Percentiles rank a stretch among this genome's conserved stretches.
Evolutionary conservation across 768 basidiomycete species (phyloP).

Genomic region (Leccinum fibrillosum): DNA sequence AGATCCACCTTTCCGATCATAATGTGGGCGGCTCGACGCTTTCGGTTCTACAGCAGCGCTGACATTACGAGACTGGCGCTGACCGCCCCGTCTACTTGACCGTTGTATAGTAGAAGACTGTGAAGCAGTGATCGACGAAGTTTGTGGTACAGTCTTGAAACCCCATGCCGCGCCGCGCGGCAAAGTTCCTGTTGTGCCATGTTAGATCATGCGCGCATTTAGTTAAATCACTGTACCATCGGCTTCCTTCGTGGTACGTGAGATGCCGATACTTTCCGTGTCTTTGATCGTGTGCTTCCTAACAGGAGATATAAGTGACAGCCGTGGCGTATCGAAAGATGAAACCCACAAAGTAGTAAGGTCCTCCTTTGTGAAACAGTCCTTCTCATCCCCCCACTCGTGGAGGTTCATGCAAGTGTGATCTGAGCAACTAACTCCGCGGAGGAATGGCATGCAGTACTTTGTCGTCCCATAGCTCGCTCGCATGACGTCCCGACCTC

Average conservation of each 20-base stretch:
- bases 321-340: slow-evolving; percentile 3
- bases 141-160: slow-evolving; percentile 35
- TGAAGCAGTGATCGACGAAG: slow-evolving; percentile 13
- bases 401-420: slow-evolving; percentile 92
- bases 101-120: slow-evolving; percentile 32
- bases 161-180: slow-evolving; percentile 72
- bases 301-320: slow-evolving; percentile 1
- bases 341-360: slow-evolving; percentile 78
- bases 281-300: slow-evolving; percentile 95
- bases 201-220: slow-evolving; percentile 5
- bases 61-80: slow-evolving; percentile 47
- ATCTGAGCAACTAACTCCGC: slow-evolving; percentile 79
- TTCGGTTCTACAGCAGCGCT: slow-evolving; percentile 37
- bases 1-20: slow-evolving; percentile 43
- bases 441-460: slow-evolving; percentile 95
- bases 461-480: slow-evolving; percentile 96
- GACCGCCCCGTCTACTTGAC: slow-evolving; percentile 40
- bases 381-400: slow-evolving; percentile 98
- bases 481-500: slow-evolving; percentile 83
- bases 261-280: slow-evolving; percentile 57
- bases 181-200: slow-evolving; percentile 38
- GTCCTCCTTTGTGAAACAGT: slow-evolving; percentile 97
- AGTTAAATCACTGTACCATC: slow-evolving; percentile 42
- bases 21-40: slow-evolving; percentile 31
- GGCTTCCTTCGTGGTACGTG: slow-evolving; percentile 54